Percentiles rank a stretch among this genome's conserved stretches.
Conservation (phyloP, 2,329 filamentous ascomycete species). For the Penicillium hesseltinei region DNA sequence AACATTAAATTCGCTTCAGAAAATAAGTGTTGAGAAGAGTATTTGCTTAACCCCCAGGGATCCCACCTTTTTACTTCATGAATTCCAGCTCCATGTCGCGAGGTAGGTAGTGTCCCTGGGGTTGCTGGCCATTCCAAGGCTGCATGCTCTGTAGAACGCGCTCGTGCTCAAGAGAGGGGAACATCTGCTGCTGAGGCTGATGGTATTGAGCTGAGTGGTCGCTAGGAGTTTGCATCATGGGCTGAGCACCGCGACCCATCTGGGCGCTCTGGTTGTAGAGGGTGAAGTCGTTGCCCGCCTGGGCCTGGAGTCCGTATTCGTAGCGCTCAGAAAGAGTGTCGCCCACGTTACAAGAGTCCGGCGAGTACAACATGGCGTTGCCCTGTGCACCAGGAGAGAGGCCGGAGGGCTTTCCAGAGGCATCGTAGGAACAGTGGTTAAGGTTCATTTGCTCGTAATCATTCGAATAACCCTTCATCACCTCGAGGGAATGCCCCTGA, state of each 20-base stretch:
- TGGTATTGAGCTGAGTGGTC: slow-evolving; percentile 12
- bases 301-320: slow-evolving; percentile 12
- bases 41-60: background rate
- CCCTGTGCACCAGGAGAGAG: slow-evolving; percentile 29
- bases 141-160: slow-evolving; percentile 13
- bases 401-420: slow-evolving; percentile 17
- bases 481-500: slow-evolving; percentile 11
- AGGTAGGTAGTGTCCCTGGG: slow-evolving; percentile 12
- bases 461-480: slow-evolving; percentile 16
- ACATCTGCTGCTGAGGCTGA: slow-evolving; percentile 20
- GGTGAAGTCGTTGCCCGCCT: slow-evolving; percentile 27
- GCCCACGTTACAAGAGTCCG: slow-evolving; percentile 22
- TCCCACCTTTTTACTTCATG: slow-evolving; percentile 10
- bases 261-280: slow-evolving; percentile 21
- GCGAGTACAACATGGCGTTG: slow-evolving; percentile 32
- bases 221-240: slow-evolving; percentile 7
- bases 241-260: background rate
- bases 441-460: slow-evolving; percentile 17
- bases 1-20: slow-evolving; percentile 9
- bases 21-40: background rate
- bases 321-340: slow-evolving; percentile 25
- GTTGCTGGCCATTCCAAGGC: slow-evolving; percentile 16
- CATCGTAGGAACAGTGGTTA: slow-evolving; percentile 12
- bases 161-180: slow-evolving; percentile 21
- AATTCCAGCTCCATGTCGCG: slow-evolving; percentile 22